These are phyloP conservation scores for Naganishia vaughanmartiniae DNA, from an alignment of 768 basidiomycete species.

Conservation along the genomic window DNA sequence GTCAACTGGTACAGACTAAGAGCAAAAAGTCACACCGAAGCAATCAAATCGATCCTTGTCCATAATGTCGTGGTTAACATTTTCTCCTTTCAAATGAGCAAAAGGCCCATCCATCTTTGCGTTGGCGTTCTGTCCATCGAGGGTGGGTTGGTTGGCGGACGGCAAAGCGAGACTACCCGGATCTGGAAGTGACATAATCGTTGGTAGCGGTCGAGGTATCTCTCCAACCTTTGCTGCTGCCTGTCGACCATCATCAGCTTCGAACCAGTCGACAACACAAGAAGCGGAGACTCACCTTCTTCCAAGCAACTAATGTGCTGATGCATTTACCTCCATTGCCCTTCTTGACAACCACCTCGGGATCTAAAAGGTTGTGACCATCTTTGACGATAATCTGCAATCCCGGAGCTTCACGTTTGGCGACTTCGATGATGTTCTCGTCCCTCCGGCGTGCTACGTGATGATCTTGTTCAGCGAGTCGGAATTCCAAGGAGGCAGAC, in stretches of 20 bases:
- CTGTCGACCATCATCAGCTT: slow-evolving; percentile 31
- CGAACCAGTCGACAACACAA: neutral
- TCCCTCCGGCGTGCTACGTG: slow-evolving; percentile 39
- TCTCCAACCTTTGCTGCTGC: slow-evolving; percentile 43
- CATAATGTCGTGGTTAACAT: slow-evolving; percentile 34
- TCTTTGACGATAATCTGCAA: slow-evolving; percentile 46
- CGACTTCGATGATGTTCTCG: slow-evolving; percentile 40
- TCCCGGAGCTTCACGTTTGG: slow-evolving; percentile 19
- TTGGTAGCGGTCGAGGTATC: slow-evolving; percentile 38
- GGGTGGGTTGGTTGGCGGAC: neutral
- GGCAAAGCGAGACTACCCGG: slow-evolving; percentile 40
- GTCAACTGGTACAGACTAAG: neutral
- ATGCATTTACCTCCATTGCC: slow-evolving; percentile 47
- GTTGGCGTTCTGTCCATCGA: slow-evolving; percentile 30
- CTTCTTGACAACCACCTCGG: slow-evolving; percentile 45
- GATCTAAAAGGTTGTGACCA: slow-evolving; percentile 53
- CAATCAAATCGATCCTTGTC: slow-evolving; percentile 33
- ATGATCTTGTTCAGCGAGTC: neutral
- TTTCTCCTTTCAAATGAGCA: slow-evolving; percentile 26
- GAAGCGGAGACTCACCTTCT: slow-evolving; percentile 38
- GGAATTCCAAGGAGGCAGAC: neutral
- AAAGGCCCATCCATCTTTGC: slow-evolving; percentile 28
- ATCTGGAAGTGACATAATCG: slow-evolving; percentile 42
- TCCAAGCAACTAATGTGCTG: slow-evolving; percentile 49
- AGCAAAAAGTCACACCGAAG: slow-evolving; percentile 38